These are phyloP conservation scores for Yamadazyma membranifaciens DNA, from an alignment of 1,139 yeast species.

Conservation along the genomic window DNA sequence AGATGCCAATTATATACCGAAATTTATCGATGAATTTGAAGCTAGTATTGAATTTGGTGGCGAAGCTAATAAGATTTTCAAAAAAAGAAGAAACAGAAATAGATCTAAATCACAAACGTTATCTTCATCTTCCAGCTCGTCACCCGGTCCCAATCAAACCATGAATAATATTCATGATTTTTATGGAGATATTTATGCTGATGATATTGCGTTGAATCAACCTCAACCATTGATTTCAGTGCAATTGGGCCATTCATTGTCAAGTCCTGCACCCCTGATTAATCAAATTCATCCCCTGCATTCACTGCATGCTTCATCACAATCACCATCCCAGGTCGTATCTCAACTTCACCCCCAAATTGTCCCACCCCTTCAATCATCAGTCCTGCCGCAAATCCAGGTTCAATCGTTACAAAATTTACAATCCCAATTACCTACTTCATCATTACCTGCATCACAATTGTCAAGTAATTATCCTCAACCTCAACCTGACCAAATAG, in stretches of 20 bases:
- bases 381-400: not conserved
- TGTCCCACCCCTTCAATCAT: not conserved
- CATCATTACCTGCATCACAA: not conserved
- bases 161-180: constrained; percentile 8
- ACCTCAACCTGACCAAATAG: not conserved
- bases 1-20: constrained; percentile 33
- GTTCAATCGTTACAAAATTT: not conserved
- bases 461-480: not conserved
- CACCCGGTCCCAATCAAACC: constrained; percentile 2
- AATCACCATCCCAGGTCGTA: not conserved
- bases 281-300: not conserved
- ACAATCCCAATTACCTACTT: constrained; percentile 1
- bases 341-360: constrained; percentile 1
- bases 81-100: constrained; percentile 9
- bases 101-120: constrained; percentile 13
- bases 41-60: constrained; percentile 44
- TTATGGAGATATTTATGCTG: constrained; percentile 13
- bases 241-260: constrained; percentile 7
- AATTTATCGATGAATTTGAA: constrained; percentile 33
- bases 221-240: constrained; percentile 4
- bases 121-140: constrained; percentile 3
- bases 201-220: constrained; percentile 4
- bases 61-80: constrained; percentile 28
- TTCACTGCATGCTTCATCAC: not conserved
- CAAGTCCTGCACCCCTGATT: constrained; percentile 4